phyloP scores from a whole-genome alignment of 257 asterid species.

The Orobanche coerulescens region DNA sequence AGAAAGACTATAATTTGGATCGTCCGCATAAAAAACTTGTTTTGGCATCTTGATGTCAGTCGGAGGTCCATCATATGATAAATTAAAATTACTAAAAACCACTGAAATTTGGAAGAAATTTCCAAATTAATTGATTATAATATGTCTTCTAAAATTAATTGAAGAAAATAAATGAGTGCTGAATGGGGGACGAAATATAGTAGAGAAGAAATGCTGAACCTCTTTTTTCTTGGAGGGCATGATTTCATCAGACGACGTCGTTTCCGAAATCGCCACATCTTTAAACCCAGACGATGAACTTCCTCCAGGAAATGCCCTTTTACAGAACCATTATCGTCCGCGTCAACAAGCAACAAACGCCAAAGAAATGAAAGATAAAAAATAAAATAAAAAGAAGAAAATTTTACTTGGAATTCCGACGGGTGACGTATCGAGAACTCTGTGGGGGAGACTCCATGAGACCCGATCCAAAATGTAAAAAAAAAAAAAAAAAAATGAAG shows the following conservation, averaged over 20 bases:
- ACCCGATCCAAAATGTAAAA: slow-evolving; percentile 15
- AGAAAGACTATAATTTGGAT: slow-evolving; percentile 28
- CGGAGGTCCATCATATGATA: slow-evolving; percentile 21
- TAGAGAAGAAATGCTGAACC: slow-evolving; percentile 28
- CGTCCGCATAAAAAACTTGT: slow-evolving; percentile 31
- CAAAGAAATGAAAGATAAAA: background rate
- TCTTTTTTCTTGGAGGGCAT: slow-evolving; percentile 40
- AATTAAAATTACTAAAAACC: slow-evolving; percentile 1
- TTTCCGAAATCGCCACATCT: slow-evolving; percentile 52
- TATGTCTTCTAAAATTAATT: slow-evolving; percentile 16
- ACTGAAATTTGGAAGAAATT: slow-evolving; percentile 23
- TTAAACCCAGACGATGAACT: slow-evolving; percentile 43
- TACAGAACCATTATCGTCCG: slow-evolving; percentile 36
- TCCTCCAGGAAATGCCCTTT: slow-evolving; percentile 49
- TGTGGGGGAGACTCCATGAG: slow-evolving; percentile 67
- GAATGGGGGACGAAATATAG: background rate
- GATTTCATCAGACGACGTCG: slow-evolving; percentile 36
- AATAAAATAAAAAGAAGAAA: background rate
- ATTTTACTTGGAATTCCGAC: slow-evolving; percentile 39
- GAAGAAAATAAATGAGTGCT: no score
- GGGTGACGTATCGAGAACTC: slow-evolving; percentile 34
- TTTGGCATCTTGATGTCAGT: slow-evolving; percentile 21
- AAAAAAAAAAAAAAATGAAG: background rate
- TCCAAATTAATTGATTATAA: no score
- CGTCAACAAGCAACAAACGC: slow-evolving; percentile 14